Percentiles rank a stretch among this genome's conserved stretches.
Conservation (phyloP, 2,329 filamentous ascomycete genomes). For the Xenosphaeropsis pyriputrescens region DNA sequence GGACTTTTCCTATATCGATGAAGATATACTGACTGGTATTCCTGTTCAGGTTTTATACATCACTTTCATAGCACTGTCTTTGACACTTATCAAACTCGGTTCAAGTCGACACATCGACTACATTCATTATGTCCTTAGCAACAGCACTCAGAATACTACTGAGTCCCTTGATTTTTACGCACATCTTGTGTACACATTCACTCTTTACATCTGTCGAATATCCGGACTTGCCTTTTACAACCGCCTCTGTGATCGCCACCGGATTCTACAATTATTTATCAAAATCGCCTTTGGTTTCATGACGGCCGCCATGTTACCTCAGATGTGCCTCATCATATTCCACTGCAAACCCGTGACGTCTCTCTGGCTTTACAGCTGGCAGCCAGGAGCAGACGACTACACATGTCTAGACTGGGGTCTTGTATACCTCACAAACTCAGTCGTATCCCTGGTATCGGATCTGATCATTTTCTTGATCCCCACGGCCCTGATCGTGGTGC, state of each 20-base stretch:
- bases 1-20: too few species aligned
- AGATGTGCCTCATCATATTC: conserved; percentile 33
- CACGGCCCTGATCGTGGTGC: conserved; percentile 27
- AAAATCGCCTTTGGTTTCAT: conserved; percentile 21
- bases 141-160: conserved; percentile 23
- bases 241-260: conserved; percentile 25
- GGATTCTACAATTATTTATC: conserved; percentile 21
- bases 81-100: conserved; percentile 29
- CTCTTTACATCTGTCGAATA: conserved; percentile 31
- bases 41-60: neutral
- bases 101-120: conserved; percentile 30
- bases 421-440: conserved; percentile 35
- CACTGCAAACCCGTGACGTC: conserved; percentile 34
- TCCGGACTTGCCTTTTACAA: conserved; percentile 37
- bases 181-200: conserved; percentile 34
- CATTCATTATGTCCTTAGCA: conserved; percentile 29
- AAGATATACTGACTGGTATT: too few species aligned
- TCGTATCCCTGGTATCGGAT: conserved; percentile 32
- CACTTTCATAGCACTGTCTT: conserved; percentile 1
- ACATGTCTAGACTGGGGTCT: conserved; percentile 32
- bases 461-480: conserved; percentile 34
- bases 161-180: conserved; percentile 33
- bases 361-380: conserved; percentile 34
- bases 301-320: conserved; percentile 27
- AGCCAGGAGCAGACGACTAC: conserved; percentile 23